Evolutionary conservation across 2,329 filamentous ascomycete genomes (phyloP).

Genomic region (Epicoccum sorghinum): DNA sequence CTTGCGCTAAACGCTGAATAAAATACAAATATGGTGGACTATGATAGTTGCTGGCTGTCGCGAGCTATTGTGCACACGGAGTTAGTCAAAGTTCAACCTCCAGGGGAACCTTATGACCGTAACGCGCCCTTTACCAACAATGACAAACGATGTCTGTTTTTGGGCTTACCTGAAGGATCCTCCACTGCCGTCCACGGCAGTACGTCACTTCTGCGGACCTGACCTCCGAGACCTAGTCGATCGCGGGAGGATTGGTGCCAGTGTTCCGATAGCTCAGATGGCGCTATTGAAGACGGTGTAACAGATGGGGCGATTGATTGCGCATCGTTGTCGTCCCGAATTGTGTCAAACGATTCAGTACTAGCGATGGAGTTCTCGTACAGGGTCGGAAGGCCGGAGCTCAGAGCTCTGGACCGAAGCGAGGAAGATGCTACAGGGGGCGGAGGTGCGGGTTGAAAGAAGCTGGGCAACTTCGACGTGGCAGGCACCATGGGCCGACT

Average conservation of each 20-base stretch:
- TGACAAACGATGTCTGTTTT: slow-evolving; percentile 35
- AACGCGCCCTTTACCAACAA: slow-evolving; percentile 25
- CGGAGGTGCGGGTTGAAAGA: slow-evolving; percentile 17
- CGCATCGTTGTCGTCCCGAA: slow-evolving; percentile 23
- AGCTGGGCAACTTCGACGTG: slow-evolving; percentile 5
- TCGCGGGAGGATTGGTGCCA: slow-evolving; percentile 46
- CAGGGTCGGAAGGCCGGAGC: slow-evolving; percentile 37
- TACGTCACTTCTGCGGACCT: slow-evolving; percentile 40
- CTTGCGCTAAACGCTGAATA: slow-evolving; percentile 13
- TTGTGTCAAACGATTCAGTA: slow-evolving; percentile 25
- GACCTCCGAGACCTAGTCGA: slow-evolving; percentile 45
- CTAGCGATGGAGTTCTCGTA: slow-evolving; percentile 41
- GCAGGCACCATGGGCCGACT: slow-evolving; percentile 26
- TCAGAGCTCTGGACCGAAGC: slow-evolving; percentile 22
- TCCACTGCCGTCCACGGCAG: slow-evolving; percentile 40
- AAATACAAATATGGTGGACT: slow-evolving; percentile 11
- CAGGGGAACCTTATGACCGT: slow-evolving; percentile 18
- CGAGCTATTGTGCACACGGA: slow-evolving; percentile 8
- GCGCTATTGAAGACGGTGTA: slow-evolving; percentile 37
- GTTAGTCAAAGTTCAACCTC: slow-evolving; percentile 15
- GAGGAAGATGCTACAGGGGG: slow-evolving; percentile 14
- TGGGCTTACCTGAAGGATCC: slow-evolving; percentile 21
- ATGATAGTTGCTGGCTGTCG: slow-evolving; percentile 12
- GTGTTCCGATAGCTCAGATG: slow-evolving; percentile 44
- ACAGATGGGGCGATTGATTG: slow-evolving; percentile 34